phyloP scores from a whole-genome alignment of 2,329 filamentous ascomycete genomes.

The Teratosphaeria zuluensis region DNA sequence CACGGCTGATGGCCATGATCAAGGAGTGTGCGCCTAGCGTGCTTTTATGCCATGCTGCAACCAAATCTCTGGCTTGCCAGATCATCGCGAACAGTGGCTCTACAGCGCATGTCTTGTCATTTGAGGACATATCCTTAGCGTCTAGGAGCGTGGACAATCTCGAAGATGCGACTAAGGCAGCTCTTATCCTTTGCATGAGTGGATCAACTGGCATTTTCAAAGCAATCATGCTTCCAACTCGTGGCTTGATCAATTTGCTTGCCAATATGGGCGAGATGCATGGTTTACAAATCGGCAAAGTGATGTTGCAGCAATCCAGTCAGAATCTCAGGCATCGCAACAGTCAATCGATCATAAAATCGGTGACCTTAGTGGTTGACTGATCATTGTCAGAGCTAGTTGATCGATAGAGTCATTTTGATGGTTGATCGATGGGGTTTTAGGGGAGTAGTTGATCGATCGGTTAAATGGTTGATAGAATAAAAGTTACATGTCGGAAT shows the following conservation, averaged over 20 bases:
- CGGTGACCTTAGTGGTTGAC: too few species aligned
- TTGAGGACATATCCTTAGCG: background rate
- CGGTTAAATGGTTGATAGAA: too few species aligned
- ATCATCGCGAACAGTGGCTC: background rate
- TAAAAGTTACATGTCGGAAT: too few species aligned
- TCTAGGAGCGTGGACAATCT: background rate
- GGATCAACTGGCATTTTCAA: background rate
- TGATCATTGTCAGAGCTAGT: too few species aligned
- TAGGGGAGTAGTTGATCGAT: too few species aligned
- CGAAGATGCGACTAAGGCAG: background rate
- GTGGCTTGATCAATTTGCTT: background rate
- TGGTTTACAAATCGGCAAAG: background rate
- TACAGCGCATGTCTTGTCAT: background rate
- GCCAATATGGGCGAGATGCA: background rate
- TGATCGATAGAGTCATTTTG: too few species aligned
- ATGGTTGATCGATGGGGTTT: too few species aligned
- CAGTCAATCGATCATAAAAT: too few species aligned
- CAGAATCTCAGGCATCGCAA: too few species aligned
- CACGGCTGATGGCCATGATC: background rate
- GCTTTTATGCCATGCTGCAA: background rate
- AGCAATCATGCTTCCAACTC: background rate
- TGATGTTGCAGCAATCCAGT: background rate
- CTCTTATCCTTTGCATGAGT: background rate
- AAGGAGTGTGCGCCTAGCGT: background rate
- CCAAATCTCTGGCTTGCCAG: background rate